Evolutionary conservation across 768 basidiomycete genomes (phyloP).

Genomic region (Suillus paluster): DNA sequence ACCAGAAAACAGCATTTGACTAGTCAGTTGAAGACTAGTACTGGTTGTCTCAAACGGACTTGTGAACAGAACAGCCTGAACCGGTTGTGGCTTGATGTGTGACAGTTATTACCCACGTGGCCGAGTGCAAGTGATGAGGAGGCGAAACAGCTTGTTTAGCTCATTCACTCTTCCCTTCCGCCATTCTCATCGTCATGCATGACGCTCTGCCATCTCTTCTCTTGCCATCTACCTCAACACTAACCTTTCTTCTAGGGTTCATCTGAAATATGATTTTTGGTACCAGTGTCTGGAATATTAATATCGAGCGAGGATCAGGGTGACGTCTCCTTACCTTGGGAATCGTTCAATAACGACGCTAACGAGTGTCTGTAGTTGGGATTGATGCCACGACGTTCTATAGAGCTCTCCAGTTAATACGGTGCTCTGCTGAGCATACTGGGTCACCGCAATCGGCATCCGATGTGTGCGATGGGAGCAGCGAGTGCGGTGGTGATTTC

Average conservation of each 20-base stretch:
- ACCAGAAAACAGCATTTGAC: neutral
- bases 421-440: neutral
- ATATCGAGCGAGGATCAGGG: constrained; percentile 26
- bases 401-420: constrained; percentile 5
- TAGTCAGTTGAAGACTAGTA: neutral
- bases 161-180: constrained; percentile 34
- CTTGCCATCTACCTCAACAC: constrained; percentile 7
- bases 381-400: neutral
- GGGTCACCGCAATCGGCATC: constrained; percentile 20
- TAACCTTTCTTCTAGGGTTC: neutral
- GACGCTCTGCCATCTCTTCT: constrained; percentile 17
- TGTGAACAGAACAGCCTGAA: neutral
- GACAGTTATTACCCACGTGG: constrained; percentile 33
- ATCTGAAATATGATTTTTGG: neutral
- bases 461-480: constrained; percentile 25
- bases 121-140: constrained; percentile 29
- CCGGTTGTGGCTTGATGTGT: constrained; percentile 19
- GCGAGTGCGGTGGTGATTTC: constrained; percentile 4
- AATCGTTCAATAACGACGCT: constrained; percentile 15
- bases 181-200: constrained; percentile 32
- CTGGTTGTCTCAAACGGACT: neutral
- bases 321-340: constrained; percentile 24
- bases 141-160: constrained; percentile 37
- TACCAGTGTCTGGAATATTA: constrained; percentile 2
- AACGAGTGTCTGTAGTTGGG: constrained; percentile 7